phyloP scores from a whole-genome alignment of 2,329 filamentous ascomycete species.

The Lasiodiplodia hormozganensis region DNA sequence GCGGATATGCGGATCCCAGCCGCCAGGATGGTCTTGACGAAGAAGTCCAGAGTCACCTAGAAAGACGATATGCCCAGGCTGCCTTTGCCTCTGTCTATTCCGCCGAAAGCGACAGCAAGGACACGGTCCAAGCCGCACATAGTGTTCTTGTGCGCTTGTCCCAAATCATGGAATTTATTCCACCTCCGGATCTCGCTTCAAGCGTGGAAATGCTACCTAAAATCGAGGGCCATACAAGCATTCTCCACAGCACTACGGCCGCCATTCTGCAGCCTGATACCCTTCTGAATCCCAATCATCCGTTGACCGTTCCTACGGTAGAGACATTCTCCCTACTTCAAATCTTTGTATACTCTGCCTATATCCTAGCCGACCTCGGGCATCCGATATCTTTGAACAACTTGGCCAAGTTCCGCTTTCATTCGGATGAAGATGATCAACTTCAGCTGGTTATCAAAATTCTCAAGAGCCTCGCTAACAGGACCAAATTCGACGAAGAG shows the following conservation, averaged over 20 bases:
- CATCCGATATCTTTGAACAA: constrained; percentile 50
- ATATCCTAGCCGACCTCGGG: constrained; percentile 51
- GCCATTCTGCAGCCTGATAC: constrained; percentile 49
- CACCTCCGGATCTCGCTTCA: constrained; percentile 56
- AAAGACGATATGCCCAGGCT: constrained; percentile 70
- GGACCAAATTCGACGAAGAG: constrained; percentile 65
- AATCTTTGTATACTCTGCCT: constrained; percentile 63
- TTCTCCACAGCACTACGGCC: constrained; percentile 41
- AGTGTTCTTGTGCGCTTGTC: constrained; percentile 66
- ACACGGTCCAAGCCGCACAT: constrained; percentile 67
- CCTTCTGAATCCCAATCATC: constrained; percentile 66
- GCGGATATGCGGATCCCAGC: constrained; percentile 60
- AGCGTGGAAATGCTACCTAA: constrained; percentile 51
- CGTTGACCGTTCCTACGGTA: constrained; percentile 67
- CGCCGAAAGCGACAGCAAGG: constrained; percentile 64
- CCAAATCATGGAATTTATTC: constrained; percentile 66
- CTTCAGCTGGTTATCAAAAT: constrained; percentile 64
- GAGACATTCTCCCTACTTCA: constrained; percentile 66
- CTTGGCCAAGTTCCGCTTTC: constrained; percentile 66
- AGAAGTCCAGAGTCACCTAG: constrained; percentile 64
- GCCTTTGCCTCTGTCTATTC: constrained; percentile 73
- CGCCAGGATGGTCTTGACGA: constrained; percentile 63
- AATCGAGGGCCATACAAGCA: constrained; percentile 46
- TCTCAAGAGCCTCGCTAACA: constrained; percentile 61
- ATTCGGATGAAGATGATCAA: constrained; percentile 70